phyloP scores from a whole-genome alignment of 2,329 filamentous ascomycete genomes.

The Chrysoporthe deuterocubensis region DNA sequence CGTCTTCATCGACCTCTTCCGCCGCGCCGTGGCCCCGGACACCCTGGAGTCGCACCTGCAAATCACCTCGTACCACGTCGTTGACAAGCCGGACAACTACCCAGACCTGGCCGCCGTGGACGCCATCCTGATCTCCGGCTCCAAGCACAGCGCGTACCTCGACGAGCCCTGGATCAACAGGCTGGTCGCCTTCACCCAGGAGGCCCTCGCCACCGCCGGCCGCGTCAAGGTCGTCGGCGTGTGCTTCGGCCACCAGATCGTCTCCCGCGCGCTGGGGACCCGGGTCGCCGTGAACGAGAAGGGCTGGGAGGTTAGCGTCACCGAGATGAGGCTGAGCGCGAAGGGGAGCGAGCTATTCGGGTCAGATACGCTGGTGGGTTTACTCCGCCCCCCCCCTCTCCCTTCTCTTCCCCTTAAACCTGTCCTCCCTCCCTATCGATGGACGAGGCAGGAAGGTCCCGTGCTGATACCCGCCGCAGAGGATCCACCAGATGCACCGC shows the following conservation, averaged over 20 bases:
- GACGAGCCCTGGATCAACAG: constrained; percentile 75
- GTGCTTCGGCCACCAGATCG: constrained; percentile 88
- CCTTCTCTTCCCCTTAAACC: no score
- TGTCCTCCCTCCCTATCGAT: no score
- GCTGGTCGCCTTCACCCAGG: constrained; percentile 69
- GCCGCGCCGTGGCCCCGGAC: constrained; percentile 52
- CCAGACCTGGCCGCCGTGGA: constrained; percentile 76
- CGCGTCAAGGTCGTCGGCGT: constrained; percentile 75
- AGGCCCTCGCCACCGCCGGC: constrained; percentile 58
- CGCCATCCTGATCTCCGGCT: constrained; percentile 80
- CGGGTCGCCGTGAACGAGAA: constrained; percentile 67
- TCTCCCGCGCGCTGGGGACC: constrained; percentile 71
- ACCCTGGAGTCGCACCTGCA: constrained; percentile 53
- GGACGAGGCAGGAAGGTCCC: neutral
- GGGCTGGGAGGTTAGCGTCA: constrained; percentile 85
- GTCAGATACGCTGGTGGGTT: constrained; percentile 58
- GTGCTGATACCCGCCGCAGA: neutral
- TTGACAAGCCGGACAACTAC: constrained; percentile 67
- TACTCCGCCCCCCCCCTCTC: no score
- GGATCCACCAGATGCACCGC: constrained; percentile 83
- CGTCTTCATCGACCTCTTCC: constrained; percentile 67
- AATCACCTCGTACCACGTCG: constrained; percentile 72
- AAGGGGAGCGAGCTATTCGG: constrained; percentile 75
- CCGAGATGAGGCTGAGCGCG: constrained; percentile 67
- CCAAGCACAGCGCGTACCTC: constrained; percentile 75